Evolutionary conservation across 305 asterid genomes (phyloP), one percentile per base, ranked within the genome.

Genomic region (Fraxinus greggii): DNA sequence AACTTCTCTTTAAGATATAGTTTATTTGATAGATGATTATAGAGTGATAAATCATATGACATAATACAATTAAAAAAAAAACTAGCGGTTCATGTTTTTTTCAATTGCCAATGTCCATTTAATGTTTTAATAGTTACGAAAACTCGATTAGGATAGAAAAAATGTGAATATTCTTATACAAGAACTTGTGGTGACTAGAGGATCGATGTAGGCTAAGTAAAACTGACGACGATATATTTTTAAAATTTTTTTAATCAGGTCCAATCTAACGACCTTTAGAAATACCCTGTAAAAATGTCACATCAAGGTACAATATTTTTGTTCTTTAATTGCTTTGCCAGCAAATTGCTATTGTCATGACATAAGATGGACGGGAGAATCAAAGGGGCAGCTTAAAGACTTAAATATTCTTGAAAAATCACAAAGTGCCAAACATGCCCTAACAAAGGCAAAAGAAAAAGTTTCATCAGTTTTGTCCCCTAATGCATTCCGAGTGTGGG

Each of bases 391-490:
- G 38, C 72, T 28, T 56, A 45, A 24, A 72, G 76, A 74, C 75
- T 77, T 79, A 29, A 79, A 85, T 85, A 85, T 81, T 87, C 87
- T 69, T 56, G 65, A 76, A 82, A 65, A 63, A 21, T 17, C 10
- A 77, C 80, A 63, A 72, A 24, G 70, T 56, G 80, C 90, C 88
- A 87, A 87, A 85, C 86, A 87, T 78, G 87, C 82, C 87, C 87
- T 81, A 83, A 83, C 87, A 85, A 87, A 81, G 84, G 81, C 86
- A 82, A 79, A 78, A 80, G 69, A 83, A 85, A 85, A 77, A 65
- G 84, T 84, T 76, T 79, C 83, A 83, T 13, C 48, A 36, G 26
- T 67, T 87, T 83, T 85, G 88, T 85, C 78, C 78, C 61, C 78
- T 79, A 36, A 80, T 73, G 81, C 76, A 82, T 23, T 24, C 72